These are phyloP conservation scores for Lecanicillium sp. DNA, from an alignment of 2,329 filamentous ascomycete genomes.

Conservation along the genomic window DNA sequence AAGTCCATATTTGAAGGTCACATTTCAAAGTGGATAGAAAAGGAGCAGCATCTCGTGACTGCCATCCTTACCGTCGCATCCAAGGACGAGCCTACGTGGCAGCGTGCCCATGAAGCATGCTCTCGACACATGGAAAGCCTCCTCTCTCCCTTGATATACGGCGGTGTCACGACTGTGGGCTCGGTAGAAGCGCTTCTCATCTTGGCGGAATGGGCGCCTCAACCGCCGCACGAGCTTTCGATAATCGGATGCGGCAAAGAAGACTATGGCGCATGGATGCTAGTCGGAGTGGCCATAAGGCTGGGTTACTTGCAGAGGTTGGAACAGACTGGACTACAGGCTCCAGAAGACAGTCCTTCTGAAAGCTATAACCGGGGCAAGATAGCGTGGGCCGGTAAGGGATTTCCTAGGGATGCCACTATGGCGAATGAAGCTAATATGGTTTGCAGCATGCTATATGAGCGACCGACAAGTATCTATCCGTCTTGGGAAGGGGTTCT, in stretches of 20 bases:
- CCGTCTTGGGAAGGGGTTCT: constrained; percentile 64
- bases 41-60: constrained; percentile 60
- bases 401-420: constrained; percentile 1
- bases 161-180: constrained; percentile 59
- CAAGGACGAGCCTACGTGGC: constrained; percentile 59
- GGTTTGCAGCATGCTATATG: constrained; percentile 47
- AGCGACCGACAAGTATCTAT: constrained; percentile 63
- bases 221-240: constrained; percentile 53
- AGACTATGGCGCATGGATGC: constrained; percentile 70
- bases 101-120: constrained; percentile 56
- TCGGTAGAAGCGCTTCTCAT: constrained; percentile 63
- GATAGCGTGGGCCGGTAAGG: constrained; percentile 56
- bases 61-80: constrained; percentile 64
- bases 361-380: constrained; percentile 54
- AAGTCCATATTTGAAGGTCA: constrained; percentile 46
- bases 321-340: constrained; percentile 59
- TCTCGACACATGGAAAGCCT: constrained; percentile 63
- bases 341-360: constrained; percentile 50
- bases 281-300: constrained; percentile 61
- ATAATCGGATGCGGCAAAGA: constrained; percentile 65
- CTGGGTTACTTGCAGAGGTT: constrained; percentile 64
- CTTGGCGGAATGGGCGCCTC: constrained; percentile 66
- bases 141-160: constrained; percentile 59
- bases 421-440: background rate
- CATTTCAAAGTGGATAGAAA: constrained; percentile 47